These are phyloP conservation scores for Quercus robur DNA, from an alignment of 306 rosid species.

Conservation along the genomic window DNA sequence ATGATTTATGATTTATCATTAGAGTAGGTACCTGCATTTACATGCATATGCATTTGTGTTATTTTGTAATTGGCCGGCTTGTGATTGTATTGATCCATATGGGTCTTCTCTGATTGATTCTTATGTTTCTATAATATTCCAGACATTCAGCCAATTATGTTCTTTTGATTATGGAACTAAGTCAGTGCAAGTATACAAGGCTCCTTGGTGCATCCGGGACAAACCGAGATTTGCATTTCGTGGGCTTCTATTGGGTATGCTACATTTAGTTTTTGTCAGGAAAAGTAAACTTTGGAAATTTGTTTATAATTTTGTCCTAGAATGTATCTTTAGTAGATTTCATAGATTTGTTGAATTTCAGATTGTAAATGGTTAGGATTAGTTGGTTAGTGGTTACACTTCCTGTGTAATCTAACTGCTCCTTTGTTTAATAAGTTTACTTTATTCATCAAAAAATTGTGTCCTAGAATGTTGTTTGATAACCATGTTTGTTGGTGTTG, in stretches of 20 bases:
- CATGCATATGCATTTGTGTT: not conserved
- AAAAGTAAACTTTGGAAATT: conserved; percentile 1
- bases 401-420: too few species aligned
- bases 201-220: conserved; percentile 90
- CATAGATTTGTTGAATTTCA: too few species aligned
- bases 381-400: too few species aligned
- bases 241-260: conserved; percentile 87
- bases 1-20: conserved; percentile 7
- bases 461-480: conserved; percentile 22
- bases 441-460: not conserved
- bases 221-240: conserved; percentile 85
- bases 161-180: conserved; percentile 73
- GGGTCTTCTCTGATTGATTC: conserved; percentile 14
- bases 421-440: too few species aligned
- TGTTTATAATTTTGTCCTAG: conserved; percentile 15
- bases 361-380: too few species aligned
- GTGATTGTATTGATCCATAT: not conserved
- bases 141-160: conserved; percentile 98
- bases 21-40: not conserved
- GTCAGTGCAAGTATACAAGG: conserved; percentile 61
- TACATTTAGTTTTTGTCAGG: conserved; percentile 3
- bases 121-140: conserved; percentile 31
- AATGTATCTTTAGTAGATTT: not conserved
- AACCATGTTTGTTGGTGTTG: conserved; percentile 12
- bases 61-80: not conserved